Evolutionary conservation across 495 filamentous ascomycete genomes (phyloP).

Genomic region (Penicillium lividum): DNA sequence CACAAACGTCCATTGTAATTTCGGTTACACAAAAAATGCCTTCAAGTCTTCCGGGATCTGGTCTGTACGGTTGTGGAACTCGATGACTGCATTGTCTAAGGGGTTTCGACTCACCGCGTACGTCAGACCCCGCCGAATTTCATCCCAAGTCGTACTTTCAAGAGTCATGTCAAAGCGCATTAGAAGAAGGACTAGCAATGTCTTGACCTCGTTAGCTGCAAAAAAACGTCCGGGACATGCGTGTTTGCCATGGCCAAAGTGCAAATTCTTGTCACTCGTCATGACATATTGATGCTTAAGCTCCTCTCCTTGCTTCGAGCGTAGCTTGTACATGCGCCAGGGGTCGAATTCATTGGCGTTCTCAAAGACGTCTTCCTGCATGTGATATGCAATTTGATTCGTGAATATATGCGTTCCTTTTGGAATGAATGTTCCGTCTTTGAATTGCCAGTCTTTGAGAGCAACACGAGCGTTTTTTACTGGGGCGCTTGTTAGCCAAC

Average conservation of each 20-base stretch:
- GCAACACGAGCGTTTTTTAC: too few relatives aligned
- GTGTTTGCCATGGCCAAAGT: background rate
- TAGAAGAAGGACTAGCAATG: background rate
- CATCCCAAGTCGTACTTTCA: too few relatives aligned
- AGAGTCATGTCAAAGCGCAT: conserved; percentile 6
- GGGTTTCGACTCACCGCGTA: too few relatives aligned
- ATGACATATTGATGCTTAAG: background rate
- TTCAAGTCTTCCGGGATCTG: too few relatives aligned
- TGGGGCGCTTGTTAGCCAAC: too few relatives aligned
- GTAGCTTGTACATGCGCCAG: background rate
- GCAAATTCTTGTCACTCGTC: background rate
- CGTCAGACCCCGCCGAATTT: too few relatives aligned
- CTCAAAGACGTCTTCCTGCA: background rate
- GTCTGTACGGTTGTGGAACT: too few relatives aligned
- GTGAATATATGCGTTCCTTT: background rate
- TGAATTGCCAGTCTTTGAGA: background rate
- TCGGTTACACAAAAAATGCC: too few relatives aligned
- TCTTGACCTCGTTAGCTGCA: conserved; percentile 2
- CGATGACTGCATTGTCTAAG: too few relatives aligned
- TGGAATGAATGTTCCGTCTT: background rate
- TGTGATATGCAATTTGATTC: background rate
- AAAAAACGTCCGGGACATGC: conserved; percentile 4
- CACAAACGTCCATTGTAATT: too few relatives aligned
- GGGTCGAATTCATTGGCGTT: background rate
- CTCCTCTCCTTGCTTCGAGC: background rate